These are phyloP conservation scores for Saitozyma sp. DNA, from an alignment of 768 basidiomycete genomes.

Conservation along the genomic window DNA sequence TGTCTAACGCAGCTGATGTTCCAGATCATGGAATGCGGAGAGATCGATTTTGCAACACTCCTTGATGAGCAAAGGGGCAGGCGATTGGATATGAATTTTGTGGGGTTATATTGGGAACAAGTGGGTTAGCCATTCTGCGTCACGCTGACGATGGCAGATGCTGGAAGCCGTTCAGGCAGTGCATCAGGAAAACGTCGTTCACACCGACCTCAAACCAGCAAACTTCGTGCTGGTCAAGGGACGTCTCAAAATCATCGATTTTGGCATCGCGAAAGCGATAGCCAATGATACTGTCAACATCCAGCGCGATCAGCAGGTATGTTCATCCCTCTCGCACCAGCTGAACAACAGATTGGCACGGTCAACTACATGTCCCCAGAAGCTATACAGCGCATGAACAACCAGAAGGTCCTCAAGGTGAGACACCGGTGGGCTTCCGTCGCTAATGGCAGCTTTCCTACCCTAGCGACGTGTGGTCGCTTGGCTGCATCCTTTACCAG, in stretches of 20 bases:
- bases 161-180: slow-evolving; percentile 97
- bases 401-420: slow-evolving; percentile 85
- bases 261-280: slow-evolving; percentile 98
- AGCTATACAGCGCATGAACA: slow-evolving; percentile 68
- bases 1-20: slow-evolving; percentile 9
- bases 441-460: slow-evolving; percentile 64
- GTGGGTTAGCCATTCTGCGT: slow-evolving; percentile 54
- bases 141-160: slow-evolving; percentile 65
- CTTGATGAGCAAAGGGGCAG: slow-evolving; percentile 81
- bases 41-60: slow-evolving; percentile 83
- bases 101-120: slow-evolving; percentile 96
- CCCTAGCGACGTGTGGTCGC: slow-evolving; percentile 94
- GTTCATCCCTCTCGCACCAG: slow-evolving; percentile 12
- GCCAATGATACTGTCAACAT: slow-evolving; percentile 99
- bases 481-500: slow-evolving; percentile 96
- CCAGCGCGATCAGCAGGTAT: slow-evolving; percentile 88
- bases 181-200: slow-evolving; percentile 97
- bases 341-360: slow-evolving; percentile 72
- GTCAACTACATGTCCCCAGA: slow-evolving; percentile 99
- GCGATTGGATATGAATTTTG: slow-evolving; percentile 86
- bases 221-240: slow-evolving; percentile 97
- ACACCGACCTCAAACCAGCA: slow-evolving; percentile 96
- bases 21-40: slow-evolving; percentile 91
- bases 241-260: slow-evolving; percentile 94
- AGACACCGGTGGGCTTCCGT: slow-evolving; percentile 12